These are phyloP conservation scores for Oryza officinalis DNA, from an alignment of 176 grass and related monocot species.

Conservation along the genomic window DNA sequence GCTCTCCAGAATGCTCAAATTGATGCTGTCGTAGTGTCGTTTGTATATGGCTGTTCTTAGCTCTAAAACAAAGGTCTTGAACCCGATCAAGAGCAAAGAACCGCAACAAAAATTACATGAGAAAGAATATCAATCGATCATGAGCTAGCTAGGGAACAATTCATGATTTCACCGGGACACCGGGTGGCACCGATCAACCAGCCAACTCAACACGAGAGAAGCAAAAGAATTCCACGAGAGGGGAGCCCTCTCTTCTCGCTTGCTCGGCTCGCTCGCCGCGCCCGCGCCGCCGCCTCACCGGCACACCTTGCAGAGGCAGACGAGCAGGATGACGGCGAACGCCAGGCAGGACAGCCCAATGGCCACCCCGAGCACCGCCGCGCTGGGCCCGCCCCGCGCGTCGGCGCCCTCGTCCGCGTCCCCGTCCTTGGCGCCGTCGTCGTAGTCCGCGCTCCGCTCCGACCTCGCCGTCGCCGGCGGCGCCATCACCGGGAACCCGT, in stretches of 20 bases:
- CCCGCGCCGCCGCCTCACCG: conserved; percentile 25
- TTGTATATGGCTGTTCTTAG: conserved; percentile 12
- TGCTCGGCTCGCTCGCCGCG: background rate
- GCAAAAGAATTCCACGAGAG: conserved; percentile 11
- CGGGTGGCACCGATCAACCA: background rate
- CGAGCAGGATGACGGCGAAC: conserved; percentile 77
- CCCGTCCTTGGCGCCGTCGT: conserved; percentile 44
- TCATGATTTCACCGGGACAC: background rate
- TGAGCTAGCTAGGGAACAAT: conserved; percentile 4
- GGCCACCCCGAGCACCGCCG: conserved; percentile 81
- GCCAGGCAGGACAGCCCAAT: conserved; percentile 88
- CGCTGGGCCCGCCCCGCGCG: conserved; percentile 57
- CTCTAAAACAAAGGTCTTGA: background rate
- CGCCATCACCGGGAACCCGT: conserved; percentile 72
- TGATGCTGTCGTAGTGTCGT: background rate
- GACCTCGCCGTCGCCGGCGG: conserved; percentile 53
- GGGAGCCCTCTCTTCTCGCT: background rate
- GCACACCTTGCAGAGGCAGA: conserved; percentile 95
- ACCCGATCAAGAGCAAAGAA: conserved; percentile 29
- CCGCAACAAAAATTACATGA: conserved; percentile 28
- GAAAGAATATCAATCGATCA: conserved; percentile 38
- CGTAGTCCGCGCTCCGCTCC: conserved; percentile 59
- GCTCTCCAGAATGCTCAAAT: background rate
- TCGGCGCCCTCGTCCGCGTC: conserved; percentile 23
- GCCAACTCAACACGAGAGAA: conserved; percentile 3